These are phyloP conservation scores for Urtica urens DNA, from an alignment of 306 rosid genomes.

Conservation along the genomic window DNA sequence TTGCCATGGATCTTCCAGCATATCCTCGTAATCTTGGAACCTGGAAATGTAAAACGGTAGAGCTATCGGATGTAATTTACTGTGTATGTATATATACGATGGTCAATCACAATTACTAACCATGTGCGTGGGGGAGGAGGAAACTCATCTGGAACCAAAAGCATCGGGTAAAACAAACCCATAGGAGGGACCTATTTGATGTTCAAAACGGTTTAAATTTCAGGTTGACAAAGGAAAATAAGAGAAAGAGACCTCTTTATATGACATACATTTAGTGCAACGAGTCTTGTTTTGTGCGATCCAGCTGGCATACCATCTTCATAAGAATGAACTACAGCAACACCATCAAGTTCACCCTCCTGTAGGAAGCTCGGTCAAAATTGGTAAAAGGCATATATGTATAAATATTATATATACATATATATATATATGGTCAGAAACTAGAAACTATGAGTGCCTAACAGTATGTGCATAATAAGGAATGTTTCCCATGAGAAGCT, in stretches of 20 bases:
- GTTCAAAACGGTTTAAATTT: constrained; percentile 9
- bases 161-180: constrained; percentile 89
- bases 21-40: constrained; percentile 81
- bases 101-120: constrained; percentile 29
- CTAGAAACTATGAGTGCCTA: no score
- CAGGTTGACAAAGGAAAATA: background rate
- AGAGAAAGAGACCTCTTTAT: constrained; percentile 1
- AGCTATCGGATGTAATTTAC: constrained; percentile 6
- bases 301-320: constrained; percentile 59
- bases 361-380: constrained; percentile 18
- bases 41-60: constrained; percentile 23
- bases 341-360: constrained; percentile 77
- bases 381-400: background rate
- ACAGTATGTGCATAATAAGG: no score
- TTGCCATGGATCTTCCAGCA: constrained; percentile 92
- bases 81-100: constrained; percentile 1
- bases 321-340: constrained; percentile 74
- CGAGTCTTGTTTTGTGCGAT: constrained; percentile 79
- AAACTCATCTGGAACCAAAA: constrained; percentile 81
- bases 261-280: constrained; percentile 63
- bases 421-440: no score
- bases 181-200: constrained; percentile 73
- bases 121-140: constrained; percentile 94
- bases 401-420: no score
- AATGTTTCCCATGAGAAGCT: no score